phyloP scores from a whole-genome alignment of 2,329 filamentous ascomycete genomes.

The Lithohypha guttulata region DNA sequence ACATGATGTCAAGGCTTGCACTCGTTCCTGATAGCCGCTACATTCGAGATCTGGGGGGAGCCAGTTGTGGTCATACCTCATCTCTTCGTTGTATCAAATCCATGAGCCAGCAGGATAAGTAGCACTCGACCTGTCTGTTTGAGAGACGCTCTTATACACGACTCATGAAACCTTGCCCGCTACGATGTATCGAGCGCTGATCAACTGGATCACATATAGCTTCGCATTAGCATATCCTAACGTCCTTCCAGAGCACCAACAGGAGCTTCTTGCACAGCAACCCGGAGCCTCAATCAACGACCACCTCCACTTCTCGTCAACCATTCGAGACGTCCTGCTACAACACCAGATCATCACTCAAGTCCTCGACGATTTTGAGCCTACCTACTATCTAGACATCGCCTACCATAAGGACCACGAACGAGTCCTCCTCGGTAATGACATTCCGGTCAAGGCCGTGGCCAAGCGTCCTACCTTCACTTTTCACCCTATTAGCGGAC shows the following conservation, averaged over 20 bases:
- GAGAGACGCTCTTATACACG: no score
- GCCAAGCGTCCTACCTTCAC: conserved; percentile 33
- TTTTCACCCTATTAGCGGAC: conserved; percentile 26
- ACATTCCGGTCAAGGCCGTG: conserved; percentile 35
- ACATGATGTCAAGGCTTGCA: no score
- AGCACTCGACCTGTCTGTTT: no score
- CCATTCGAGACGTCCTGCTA: conserved; percentile 22
- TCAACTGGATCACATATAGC: no score
- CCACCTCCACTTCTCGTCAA: conserved; percentile 9
- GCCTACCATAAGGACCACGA: conserved; percentile 37
- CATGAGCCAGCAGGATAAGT: no score
- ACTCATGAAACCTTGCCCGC: no score
- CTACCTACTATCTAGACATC: conserved; percentile 41
- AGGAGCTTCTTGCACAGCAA: conserved; percentile 1
- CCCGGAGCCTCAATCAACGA: not conserved
- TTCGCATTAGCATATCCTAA: conserved; percentile 1
- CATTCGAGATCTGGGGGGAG: no score
- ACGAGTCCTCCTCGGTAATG: conserved; percentile 44
- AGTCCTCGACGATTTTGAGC: conserved; percentile 50
- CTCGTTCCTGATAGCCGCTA: no score
- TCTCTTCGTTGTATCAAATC: no score
- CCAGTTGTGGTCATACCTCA: no score
- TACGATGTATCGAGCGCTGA: no score
- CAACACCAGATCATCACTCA: conserved; percentile 23
- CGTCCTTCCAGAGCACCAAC: conserved; percentile 3